Evolutionary conservation across 202 grass and related monocot species (phyloP).

Genomic region (Eragrostis tef): DNA sequence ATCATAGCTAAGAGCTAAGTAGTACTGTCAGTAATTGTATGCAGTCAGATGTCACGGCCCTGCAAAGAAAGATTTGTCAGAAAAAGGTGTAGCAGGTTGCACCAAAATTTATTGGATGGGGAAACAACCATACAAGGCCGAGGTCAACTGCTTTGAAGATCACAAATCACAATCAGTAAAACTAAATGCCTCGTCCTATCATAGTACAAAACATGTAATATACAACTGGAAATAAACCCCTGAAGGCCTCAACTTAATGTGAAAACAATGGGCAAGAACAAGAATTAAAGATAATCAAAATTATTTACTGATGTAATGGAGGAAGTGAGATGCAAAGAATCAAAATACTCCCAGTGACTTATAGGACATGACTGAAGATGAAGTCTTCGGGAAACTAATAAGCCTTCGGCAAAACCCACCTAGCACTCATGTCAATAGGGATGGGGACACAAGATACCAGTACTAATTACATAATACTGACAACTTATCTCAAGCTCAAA

Average conservation of each 20-base stretch:
- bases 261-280: neutral
- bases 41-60: neutral
- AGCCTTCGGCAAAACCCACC: no score
- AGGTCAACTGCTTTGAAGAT: neutral
- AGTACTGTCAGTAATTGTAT: neutral
- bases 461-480: neutral
- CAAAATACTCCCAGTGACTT: neutral
- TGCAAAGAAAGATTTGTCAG: constrained; percentile 12
- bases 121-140: neutral
- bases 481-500: neutral
- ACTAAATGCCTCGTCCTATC: neutral
- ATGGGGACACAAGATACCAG: neutral
- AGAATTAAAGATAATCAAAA: neutral
- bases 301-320: neutral
- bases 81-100: neutral
- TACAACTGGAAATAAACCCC: neutral
- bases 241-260: neutral
- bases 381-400: neutral
- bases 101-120: neutral
- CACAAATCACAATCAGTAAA: neutral
- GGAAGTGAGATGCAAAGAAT: neutral
- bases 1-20: neutral
- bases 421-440: neutral
- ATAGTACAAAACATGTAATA: neutral
- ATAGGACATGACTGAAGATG: neutral